Percentiles rank a stretch among this genome's conserved stretches.
Conservation (phyloP, 768 basidiomycete genomes). For the Tremella mesenterica region DNA sequence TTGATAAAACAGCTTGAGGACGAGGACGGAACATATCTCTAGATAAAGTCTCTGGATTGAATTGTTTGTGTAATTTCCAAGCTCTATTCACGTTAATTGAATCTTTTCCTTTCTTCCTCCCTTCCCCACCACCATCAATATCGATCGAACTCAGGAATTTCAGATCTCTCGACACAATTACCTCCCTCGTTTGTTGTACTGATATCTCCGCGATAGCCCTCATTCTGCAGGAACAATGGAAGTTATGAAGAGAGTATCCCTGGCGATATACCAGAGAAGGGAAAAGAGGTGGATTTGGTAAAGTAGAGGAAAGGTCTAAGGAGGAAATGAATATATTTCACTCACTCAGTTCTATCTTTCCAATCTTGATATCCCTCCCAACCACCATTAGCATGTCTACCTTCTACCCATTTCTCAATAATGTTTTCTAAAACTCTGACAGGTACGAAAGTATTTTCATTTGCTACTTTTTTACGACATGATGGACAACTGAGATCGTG, state of each 20-base stretch:
- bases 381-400: constrained; percentile 2
- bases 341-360: constrained; percentile 11
- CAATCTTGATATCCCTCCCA: constrained; percentile 9
- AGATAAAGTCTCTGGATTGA: neutral
- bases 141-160: too few relatives aligned
- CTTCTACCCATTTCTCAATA: constrained; percentile 10
- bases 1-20: neutral
- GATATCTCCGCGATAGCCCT: too few relatives aligned
- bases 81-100: neutral
- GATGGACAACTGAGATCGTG: constrained; percentile 5
- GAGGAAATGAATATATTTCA: neutral
- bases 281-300: too few relatives aligned
- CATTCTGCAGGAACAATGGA: too few relatives aligned
- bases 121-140: too few relatives aligned
- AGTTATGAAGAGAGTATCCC: neutral
- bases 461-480: constrained; percentile 5
- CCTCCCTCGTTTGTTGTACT: too few relatives aligned
- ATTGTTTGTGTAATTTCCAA: neutral
- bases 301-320: too few relatives aligned
- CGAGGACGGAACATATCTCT: neutral
- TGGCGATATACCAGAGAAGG: neutral
- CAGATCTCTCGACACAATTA: too few relatives aligned
- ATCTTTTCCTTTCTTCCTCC: too few relatives aligned
- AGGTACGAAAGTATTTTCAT: constrained; percentile 3
- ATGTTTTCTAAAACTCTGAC: constrained; percentile 5